phyloP scores from a whole-genome alignment of 1,139 yeast species.

The Magnusiomyces magnusii region DNA sequence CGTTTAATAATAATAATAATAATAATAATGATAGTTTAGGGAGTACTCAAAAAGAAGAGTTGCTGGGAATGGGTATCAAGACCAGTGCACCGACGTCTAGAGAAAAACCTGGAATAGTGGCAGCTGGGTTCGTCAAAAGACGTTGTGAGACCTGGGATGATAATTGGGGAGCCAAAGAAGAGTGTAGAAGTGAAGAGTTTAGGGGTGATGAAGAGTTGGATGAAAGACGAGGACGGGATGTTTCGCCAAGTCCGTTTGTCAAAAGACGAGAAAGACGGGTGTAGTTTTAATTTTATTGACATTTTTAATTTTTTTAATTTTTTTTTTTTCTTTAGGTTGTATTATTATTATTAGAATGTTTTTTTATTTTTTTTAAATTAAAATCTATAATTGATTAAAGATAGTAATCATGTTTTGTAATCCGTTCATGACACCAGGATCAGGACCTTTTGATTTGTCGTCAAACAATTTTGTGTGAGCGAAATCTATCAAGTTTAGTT shows the following conservation, averaged over 20 bases:
- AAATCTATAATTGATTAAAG: constrained; percentile 12
- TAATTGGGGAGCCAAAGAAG: constrained; percentile 3
- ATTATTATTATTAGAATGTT: background rate
- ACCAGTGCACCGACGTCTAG: background rate
- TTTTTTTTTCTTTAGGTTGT: background rate
- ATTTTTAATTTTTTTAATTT: background rate
- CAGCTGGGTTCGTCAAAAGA: background rate
- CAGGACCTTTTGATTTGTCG: constrained; percentile 55
- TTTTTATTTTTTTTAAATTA: background rate
- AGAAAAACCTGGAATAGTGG: constrained; percentile 12
- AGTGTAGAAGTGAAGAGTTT: background rate
- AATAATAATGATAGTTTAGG: background rate
- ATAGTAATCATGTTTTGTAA: constrained; percentile 49
- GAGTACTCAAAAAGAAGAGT: background rate
- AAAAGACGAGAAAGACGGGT: constrained; percentile 14
- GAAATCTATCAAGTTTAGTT: constrained; percentile 71
- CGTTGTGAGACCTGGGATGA: constrained; percentile 12
- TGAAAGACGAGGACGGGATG: constrained; percentile 17
- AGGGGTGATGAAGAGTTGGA: no score
- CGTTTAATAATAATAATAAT: no score
- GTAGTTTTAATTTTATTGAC: background rate
- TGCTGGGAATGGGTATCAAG: background rate
- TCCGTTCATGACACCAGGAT: constrained; percentile 62
- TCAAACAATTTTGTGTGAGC: constrained; percentile 70
- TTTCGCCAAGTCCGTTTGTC: constrained; percentile 27